These are phyloP conservation scores for Cordyceps militaris DNA, from an alignment of 2,329 filamentous ascomycete genomes.

Conservation along the genomic window DNA sequence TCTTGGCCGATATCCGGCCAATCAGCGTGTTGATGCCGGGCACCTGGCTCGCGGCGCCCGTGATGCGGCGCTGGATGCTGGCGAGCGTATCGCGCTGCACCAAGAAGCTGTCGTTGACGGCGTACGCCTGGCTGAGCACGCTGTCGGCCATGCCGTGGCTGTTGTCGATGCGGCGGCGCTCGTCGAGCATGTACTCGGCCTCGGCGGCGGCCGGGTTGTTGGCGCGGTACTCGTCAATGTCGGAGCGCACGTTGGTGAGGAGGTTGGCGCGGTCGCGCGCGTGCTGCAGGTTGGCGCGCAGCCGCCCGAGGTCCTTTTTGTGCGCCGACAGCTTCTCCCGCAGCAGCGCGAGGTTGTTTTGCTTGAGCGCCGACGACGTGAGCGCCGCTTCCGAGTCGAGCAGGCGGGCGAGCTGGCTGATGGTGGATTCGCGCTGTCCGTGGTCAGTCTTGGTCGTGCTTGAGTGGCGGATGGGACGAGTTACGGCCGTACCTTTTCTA, in stretches of 20 bases:
- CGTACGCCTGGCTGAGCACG: slow-evolving; percentile 91
- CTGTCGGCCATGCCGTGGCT: slow-evolving; percentile 85
- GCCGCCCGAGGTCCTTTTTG: slow-evolving; percentile 69
- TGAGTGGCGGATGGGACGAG: slow-evolving; percentile 29
- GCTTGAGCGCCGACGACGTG: slow-evolving; percentile 88
- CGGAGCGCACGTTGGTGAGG: slow-evolving; percentile 80
- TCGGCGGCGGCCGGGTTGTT: slow-evolving; percentile 77
- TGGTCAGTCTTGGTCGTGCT: slow-evolving; percentile 35
- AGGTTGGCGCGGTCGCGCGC: slow-evolving; percentile 84
- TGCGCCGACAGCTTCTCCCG: slow-evolving; percentile 86
- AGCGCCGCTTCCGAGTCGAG: slow-evolving; percentile 87
- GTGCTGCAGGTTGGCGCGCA: slow-evolving; percentile 66
- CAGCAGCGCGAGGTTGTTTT: slow-evolving; percentile 88
- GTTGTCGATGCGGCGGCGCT: slow-evolving; percentile 77
- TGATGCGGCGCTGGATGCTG: slow-evolving; percentile 86
- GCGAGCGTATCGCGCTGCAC: slow-evolving; percentile 81
- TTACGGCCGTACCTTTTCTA: slow-evolving; percentile 58
- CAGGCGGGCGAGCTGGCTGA: slow-evolving; percentile 76
- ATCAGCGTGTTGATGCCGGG: slow-evolving; percentile 92
- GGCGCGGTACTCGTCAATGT: slow-evolving; percentile 83
- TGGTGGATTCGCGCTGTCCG: slow-evolving; percentile 67
- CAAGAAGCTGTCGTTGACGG: slow-evolving; percentile 86
- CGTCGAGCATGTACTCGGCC: slow-evolving; percentile 94
- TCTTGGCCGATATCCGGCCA: slow-evolving; percentile 85
- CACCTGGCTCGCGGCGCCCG: slow-evolving; percentile 79